Conservation (phyloP, 306 rosid genomes). For the Sophora flavescens region DNA sequence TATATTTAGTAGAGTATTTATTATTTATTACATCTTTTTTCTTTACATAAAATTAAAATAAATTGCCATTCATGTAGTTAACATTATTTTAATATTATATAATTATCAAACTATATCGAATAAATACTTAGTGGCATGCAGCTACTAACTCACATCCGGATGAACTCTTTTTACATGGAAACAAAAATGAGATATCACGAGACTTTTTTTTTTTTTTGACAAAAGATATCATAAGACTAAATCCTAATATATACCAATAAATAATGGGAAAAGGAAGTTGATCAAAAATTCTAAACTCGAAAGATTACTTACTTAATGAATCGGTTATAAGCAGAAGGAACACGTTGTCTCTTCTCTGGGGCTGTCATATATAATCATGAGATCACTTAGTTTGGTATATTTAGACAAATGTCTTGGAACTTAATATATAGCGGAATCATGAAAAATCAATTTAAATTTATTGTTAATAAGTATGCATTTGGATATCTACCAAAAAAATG, state of each 20-base stretch:
- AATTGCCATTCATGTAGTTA: neutral
- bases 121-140: neutral
- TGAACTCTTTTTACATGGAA: neutral
- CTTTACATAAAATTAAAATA: neutral
- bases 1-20: neutral
- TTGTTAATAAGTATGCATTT: too few species aligned
- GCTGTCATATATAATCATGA: slow-evolving; percentile 69
- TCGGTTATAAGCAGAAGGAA: slow-evolving; percentile 97
- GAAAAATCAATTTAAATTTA: too few species aligned
- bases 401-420: neutral
- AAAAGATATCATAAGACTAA: neutral
- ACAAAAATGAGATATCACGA: neutral
- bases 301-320: slow-evolving; percentile 84
- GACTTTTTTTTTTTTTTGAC: too few species aligned
- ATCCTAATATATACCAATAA: neutral
- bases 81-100: neutral
- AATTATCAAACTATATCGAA: neutral
- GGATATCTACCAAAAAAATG: too few species aligned
- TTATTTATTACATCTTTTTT: neutral
- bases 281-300: neutral
- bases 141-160: neutral
- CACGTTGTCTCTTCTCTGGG: slow-evolving; percentile 94
- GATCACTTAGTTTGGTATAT: slow-evolving; percentile 16
- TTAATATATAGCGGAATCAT: too few species aligned
- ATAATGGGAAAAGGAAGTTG: neutral